Percentiles rank a stretch among this genome's conserved stretches.
phyloP scores from a whole-genome alignment of 169 alveolate species.

The Plasmodium inui region DNA sequence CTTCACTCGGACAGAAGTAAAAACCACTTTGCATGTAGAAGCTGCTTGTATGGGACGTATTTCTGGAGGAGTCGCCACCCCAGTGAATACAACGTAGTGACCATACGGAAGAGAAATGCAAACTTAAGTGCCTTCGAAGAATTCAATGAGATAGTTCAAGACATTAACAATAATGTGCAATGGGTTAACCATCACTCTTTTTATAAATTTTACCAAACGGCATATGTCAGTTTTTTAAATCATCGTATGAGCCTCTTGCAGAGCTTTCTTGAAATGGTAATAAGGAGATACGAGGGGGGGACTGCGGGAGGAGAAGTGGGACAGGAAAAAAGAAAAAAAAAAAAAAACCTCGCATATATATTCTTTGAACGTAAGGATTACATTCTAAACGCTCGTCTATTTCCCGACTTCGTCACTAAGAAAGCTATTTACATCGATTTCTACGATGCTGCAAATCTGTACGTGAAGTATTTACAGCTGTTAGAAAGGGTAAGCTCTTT shows the following conservation, averaged over 20 bases:
- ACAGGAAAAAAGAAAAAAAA: conserved; percentile 4
- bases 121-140: not conserved
- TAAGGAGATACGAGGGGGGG: not conserved
- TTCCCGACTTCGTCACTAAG: conserved; percentile 22
- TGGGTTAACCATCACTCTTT: conserved; percentile 69
- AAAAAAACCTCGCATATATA: not conserved
- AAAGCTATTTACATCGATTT: conserved; percentile 43
- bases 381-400: conserved; percentile 13
- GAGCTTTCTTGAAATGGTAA: conserved; percentile 3
- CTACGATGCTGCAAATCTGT: conserved; percentile 22
- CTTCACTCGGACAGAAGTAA: not conserved
- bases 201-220: conserved; percentile 60
- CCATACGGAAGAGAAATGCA: conserved; percentile 16
- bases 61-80: not conserved
- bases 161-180: conserved; percentile 32
- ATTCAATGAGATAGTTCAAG: conserved; percentile 16
- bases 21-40: not conserved
- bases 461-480: conserved; percentile 23
- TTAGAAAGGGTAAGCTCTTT: not conserved
- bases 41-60: conserved; percentile 30
- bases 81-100: not conserved
- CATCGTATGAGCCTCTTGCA: conserved; percentile 49
- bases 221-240: conserved; percentile 62
- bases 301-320: not conserved
- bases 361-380: conserved; percentile 22